These are phyloP conservation scores for Geum urbanum DNA, from an alignment of 306 rosid species.

Conservation along the genomic window DNA sequence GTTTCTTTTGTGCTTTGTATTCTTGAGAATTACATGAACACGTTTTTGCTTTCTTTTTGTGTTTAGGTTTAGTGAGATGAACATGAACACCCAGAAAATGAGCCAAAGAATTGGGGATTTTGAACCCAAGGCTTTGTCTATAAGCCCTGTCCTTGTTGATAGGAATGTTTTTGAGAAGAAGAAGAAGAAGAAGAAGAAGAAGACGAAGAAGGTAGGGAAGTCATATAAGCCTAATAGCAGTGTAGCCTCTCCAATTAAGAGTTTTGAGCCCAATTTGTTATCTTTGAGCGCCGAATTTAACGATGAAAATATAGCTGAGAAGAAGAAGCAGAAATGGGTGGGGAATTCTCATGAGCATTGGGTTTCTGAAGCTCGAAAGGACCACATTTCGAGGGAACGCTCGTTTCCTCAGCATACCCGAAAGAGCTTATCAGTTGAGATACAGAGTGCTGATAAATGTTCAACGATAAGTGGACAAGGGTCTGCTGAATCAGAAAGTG, in stretches of 20 bases:
- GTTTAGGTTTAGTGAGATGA: background rate
- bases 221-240: background rate
- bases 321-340: too few species aligned
- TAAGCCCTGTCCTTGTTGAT: background rate
- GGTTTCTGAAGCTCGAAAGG: background rate
- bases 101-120: background rate
- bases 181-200: slow-evolving; percentile 1
- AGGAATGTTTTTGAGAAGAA: background rate
- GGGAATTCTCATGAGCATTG: background rate
- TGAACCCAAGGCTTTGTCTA: background rate
- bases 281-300: too few species aligned
- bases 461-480: slow-evolving; percentile 10
- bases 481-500: background rate
- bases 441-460: background rate
- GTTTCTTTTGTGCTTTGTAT: background rate
- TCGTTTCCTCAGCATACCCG: slow-evolving; percentile 1
- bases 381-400: background rate
- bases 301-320: too few species aligned
- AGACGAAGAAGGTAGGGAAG: slow-evolving; percentile 4
- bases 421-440: background rate
- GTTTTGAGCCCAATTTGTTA: too few species aligned
- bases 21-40: background rate
- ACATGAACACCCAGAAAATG: background rate
- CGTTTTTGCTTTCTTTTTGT: background rate
- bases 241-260: background rate